Evolutionary conservation across 805 yeast species (phyloP).

Genomic region (Cyberlindnera xylosilytica): DNA sequence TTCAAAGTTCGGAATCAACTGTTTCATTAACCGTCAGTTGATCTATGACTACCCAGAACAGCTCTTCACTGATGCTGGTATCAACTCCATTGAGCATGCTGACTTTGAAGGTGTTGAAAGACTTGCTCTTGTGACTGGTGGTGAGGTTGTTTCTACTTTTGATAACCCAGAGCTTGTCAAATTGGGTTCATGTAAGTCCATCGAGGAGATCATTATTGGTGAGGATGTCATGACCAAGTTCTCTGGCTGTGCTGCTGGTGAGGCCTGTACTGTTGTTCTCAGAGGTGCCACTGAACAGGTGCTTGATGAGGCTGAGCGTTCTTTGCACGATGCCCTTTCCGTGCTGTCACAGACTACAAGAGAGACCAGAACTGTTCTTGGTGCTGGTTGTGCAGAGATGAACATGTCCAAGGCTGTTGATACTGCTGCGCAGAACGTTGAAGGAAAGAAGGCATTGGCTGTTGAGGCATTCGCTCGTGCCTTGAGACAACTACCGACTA

Average conservation of each 20-base stretch:
- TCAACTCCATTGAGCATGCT: constrained; percentile 95
- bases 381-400: constrained; percentile 89
- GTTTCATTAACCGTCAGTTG: constrained; percentile 93
- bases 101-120: constrained; percentile 98
- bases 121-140: constrained; percentile 94
- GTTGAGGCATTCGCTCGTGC: constrained; percentile 94
- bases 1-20: constrained; percentile 79
- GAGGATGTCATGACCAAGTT: constrained; percentile 88
- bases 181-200: constrained; percentile 82
- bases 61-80: constrained; percentile 79
- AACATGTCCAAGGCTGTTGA: constrained; percentile 98
- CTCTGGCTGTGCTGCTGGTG: constrained; percentile 93
- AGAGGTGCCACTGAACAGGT: constrained; percentile 98
- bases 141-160: constrained; percentile 95
- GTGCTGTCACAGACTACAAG: constrained; percentile 93
- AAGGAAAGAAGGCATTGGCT: constrained; percentile 92
- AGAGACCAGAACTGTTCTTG: constrained; percentile 83
- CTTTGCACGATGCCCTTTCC: constrained; percentile 93
- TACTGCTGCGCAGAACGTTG: constrained; percentile 90
- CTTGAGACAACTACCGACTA: constrained; percentile 90
- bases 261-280: constrained; percentile 92
- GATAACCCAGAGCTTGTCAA: constrained; percentile 86
- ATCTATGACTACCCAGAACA: constrained; percentile 99
- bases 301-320: constrained; percentile 94
- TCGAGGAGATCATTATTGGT: constrained; percentile 92